A percentile compares a stretch with the other conserved stretches of the same genome.
Evolutionary conservation across 805 yeast genomes (phyloP).

Genomic region (Zygotorulaspora florentina): DNA sequence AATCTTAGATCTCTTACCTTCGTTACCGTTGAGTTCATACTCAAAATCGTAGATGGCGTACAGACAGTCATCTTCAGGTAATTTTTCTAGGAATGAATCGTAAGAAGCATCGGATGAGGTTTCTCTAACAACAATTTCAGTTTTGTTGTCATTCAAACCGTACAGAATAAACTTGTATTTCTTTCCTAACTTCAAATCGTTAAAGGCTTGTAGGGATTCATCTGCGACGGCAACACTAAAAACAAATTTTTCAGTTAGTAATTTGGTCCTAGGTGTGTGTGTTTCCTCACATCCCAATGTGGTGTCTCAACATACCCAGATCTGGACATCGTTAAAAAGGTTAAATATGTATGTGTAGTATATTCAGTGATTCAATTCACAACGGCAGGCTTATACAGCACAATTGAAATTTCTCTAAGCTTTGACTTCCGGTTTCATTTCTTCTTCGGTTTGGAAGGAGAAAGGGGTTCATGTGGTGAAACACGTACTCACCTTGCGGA

Average conservation of each 20-base stretch:
- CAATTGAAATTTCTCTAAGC: conserved; percentile 1
- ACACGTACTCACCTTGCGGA: no score
- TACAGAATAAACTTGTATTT: conserved; percentile 80
- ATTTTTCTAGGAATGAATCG: conserved; percentile 78
- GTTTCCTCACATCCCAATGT: background rate
- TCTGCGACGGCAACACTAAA: conserved; percentile 77
- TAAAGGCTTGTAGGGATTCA: conserved; percentile 90
- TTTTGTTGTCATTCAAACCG: conserved; percentile 76
- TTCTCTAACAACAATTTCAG: conserved; percentile 85
- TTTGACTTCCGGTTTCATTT: background rate
- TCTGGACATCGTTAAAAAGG: conserved; percentile 30
- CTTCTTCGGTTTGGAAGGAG: background rate
- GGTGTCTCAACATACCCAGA: conserved; percentile 34
- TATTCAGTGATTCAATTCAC: background rate
- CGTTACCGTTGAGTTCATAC: conserved; percentile 83
- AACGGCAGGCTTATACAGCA: background rate
- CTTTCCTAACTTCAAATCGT: conserved; percentile 92
- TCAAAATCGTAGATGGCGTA: conserved; percentile 97
- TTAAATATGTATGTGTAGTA: conserved; percentile 1
- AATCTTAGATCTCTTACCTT: conserved; percentile 86
- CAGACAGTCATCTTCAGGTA: conserved; percentile 94
- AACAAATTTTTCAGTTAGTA: conserved; percentile 1
- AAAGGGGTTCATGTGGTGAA: conserved; percentile 7
- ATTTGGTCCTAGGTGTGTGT: background rate
- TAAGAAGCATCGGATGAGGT: conserved; percentile 73